Base-by-base conservation (phyloP, 1,139 yeast species). In the Arxiozyma heterogenica region DNA sequence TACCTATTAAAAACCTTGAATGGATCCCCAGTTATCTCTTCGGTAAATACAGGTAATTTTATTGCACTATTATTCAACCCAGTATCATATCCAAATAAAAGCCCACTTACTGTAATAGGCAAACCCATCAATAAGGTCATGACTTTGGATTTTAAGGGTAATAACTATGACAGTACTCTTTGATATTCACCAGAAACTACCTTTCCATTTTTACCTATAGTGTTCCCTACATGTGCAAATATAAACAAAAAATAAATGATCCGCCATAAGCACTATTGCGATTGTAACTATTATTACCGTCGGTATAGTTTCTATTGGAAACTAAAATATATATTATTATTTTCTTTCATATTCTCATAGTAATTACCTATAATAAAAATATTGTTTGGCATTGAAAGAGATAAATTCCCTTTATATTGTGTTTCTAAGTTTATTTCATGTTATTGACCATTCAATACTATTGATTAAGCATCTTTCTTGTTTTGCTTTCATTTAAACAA, bases 61-160 rank as follows among this genome's bases (percentile, higher is more conserved):
- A 84, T 69, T 7, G 86, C 72, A 58, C 84, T 86, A 67, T 86
- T 86, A 54, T 85, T 83, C 50, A 86, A 73, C 4, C 95, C 95
- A 0, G 95, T 88, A 68, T 87, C 95, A 66, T 85, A 86, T 1
- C 95, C 95, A 64, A 84, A 86, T 51, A 86, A 73, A 67, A 86
- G 85, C 0, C 94, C 95, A 47, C 94, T 94, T 22, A 84, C 78
- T 20, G 94, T 93, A 5, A 91, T 90, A 54, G 85, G 82, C 38
- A 81, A 63, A 56, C 93, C 93, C 6, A 86, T 88, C 18, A 77
- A 71, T 48, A 83, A 69, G 18, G 90, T 86, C 73, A 84, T 80
- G 50, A 74, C 70, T 3, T 82, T 76, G 1, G 86, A 80, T 55
- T 80, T 77, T 56, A 76, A 72, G 64, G 61, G 63, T 1, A 73